Evolutionary conservation across 352 stramenopile genomes (phyloP), one percentile per base, ranked within the genome.

Genomic region (Globisporangium okanoganense): DNA sequence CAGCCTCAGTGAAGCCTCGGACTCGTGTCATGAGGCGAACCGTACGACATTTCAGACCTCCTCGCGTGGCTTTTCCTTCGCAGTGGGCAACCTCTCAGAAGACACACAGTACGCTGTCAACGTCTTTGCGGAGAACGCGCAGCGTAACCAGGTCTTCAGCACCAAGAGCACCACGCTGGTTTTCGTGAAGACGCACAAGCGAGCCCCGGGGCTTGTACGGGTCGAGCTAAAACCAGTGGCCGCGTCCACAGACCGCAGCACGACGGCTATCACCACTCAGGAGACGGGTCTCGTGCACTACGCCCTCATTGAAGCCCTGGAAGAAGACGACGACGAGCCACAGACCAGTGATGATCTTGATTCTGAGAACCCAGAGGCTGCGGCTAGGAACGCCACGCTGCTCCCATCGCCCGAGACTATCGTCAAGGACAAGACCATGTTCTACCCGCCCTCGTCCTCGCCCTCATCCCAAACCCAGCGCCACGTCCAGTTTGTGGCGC

Each of bases 91-190:
- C 56, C 63, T 94, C n/a, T 79, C 65, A 13, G 67, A 85, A 66
- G 68, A 86, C 58, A 74, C 62, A 0, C n/a, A 49, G 14, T 87
- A 86, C 33, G 38, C 49, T 4, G 56, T 88, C 6, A 67, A 66
- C 41, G 27, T 91, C 27, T 88, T 80, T 31, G 71, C 85, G 9
- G 80, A 87, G 61, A 94, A 79, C 59, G 60, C 53, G 3, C 55
- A 57, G n/a, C 74, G 72, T 33, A 89, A 87, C 40, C 70, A 70
- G 5, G 84, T 94, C 3, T 56, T 76, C 16, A 90, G 82, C 53
- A 35, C 52, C 10, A 35, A 45, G n/a, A 61, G 29, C 20, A 76
- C 66, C 1, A 50, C 41, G 5, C 20, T 56, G 4, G 10, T 47
- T 0, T 16, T 22, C 14, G 77, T 87, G 4, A 63, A 56, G 59